Percentiles rank a stretch among this genome's conserved stretches.
Evolutionary conservation across 2,329 filamentous ascomycete species (phyloP).

Genomic region (Massarina eburnea): DNA sequence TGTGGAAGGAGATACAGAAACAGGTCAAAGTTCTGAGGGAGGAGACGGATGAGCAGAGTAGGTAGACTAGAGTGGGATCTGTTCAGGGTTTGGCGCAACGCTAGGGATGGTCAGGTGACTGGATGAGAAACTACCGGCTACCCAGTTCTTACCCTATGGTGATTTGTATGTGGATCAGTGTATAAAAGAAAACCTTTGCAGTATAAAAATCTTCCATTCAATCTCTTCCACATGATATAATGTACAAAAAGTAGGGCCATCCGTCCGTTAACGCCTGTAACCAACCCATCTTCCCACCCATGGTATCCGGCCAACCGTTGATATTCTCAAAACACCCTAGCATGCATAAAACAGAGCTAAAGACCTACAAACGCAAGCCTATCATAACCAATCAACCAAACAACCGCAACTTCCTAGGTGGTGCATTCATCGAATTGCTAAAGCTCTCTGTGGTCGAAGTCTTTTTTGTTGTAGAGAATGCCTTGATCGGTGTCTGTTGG

Average conservation of each 20-base stretch:
- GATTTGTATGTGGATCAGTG: no score
- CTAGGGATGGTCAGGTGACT: no score
- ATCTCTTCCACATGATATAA: not conserved
- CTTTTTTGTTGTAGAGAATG: slow-evolving; percentile 4
- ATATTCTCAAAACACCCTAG: not conserved
- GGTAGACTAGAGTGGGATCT: not conserved
- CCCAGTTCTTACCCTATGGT: no score
- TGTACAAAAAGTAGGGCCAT: not conserved
- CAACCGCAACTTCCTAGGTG: slow-evolving; percentile 30
- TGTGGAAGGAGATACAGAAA: slow-evolving; percentile 47
- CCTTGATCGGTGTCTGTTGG: not conserved
- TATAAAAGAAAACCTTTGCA: no score
- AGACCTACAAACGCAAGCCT: not conserved
- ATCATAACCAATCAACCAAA: slow-evolving; percentile 10
- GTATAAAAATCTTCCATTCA: not conserved
- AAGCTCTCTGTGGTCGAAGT: slow-evolving; percentile 1
- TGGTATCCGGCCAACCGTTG: not conserved
- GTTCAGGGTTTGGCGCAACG: not conserved
- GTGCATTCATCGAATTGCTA: slow-evolving; percentile 13
- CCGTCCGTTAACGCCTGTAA: not conserved
- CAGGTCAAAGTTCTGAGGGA: slow-evolving; percentile 47
- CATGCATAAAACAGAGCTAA: not conserved
- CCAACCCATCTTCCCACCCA: not conserved
- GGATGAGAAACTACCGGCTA: no score
- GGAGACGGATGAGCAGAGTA: slow-evolving; percentile 38